Evolutionary conservation across 2,329 filamentous ascomycete species (phyloP).

Genomic region (Zasmidium citrigriseum): DNA sequence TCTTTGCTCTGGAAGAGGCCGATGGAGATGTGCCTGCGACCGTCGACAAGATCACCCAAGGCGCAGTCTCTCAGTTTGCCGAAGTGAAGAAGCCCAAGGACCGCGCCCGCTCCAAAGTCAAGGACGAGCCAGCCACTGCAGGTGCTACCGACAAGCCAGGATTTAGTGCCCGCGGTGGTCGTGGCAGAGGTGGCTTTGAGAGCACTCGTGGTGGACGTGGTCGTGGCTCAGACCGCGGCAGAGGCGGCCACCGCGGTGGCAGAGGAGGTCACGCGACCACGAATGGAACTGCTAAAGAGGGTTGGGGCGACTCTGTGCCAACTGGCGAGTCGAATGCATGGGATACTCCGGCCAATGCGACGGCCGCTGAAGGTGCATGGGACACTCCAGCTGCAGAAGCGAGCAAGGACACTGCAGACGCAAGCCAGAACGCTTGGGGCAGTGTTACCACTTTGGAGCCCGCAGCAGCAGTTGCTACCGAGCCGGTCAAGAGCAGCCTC

Average conservation of each 20-base stretch:
- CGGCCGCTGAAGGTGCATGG: constrained; percentile 16
- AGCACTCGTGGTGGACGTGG: constrained; percentile 62
- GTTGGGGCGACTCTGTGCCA: constrained; percentile 59
- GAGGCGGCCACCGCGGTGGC: constrained; percentile 56
- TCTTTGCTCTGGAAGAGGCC: constrained; percentile 89
- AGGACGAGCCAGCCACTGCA: constrained; percentile 58
- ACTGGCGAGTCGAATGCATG: constrained; percentile 70
- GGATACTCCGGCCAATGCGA: constrained; percentile 50
- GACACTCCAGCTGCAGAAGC: constrained; percentile 16
- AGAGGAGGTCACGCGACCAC: constrained; percentile 62
- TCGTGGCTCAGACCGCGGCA: constrained; percentile 59
- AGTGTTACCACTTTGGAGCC: constrained; percentile 33
- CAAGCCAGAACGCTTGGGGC: constrained; percentile 46
- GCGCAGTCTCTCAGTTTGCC: constrained; percentile 78
- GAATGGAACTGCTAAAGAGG: constrained; percentile 62
- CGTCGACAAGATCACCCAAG: constrained; percentile 78
- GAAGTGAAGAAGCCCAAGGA: constrained; percentile 83
- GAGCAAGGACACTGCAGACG: constrained; percentile 20
- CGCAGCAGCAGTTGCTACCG: constrained; percentile 33
- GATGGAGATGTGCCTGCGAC: constrained; percentile 72
- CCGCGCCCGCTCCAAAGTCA: constrained; percentile 69
- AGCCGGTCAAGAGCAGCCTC: constrained; percentile 36
- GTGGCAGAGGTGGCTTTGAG: constrained; percentile 48
- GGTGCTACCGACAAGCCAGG: constrained; percentile 53
- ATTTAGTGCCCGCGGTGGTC: constrained; percentile 43